Evolutionary conservation across 495 filamentous ascomycete genomes (phyloP).

Genomic region (Umbilicaria muhlenbergii): DNA sequence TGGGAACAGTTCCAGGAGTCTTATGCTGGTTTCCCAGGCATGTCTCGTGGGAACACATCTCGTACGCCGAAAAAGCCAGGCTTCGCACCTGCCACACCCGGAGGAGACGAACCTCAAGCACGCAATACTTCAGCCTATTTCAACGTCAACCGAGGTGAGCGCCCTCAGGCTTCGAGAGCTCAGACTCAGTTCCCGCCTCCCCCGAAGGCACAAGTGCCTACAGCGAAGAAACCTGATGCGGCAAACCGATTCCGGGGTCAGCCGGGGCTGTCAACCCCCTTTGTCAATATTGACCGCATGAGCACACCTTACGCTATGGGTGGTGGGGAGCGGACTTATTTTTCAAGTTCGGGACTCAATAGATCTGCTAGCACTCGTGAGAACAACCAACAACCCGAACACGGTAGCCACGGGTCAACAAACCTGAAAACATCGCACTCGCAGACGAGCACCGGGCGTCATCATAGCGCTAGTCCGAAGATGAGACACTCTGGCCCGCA

Average conservation of each 20-base stretch:
- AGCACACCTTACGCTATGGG: conserved; percentile 55
- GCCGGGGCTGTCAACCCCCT: conserved; percentile 3
- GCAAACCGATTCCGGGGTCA: conserved; percentile 1
- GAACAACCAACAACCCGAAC: not conserved
- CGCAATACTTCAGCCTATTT: conserved; percentile 34
- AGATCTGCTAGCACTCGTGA: conserved; percentile 31
- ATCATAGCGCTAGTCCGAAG: conserved; percentile 5
- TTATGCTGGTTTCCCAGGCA: conserved; percentile 12
- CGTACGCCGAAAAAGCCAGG: conserved; percentile 32
- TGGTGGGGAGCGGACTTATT: conserved; percentile 54
- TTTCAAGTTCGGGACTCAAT: conserved; percentile 27
- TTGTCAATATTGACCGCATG: conserved; percentile 27
- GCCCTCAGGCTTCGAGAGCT: conserved; percentile 16
- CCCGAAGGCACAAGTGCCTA: conserved; percentile 13
- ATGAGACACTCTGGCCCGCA: not conserved
- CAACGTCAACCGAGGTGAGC: conserved; percentile 24
- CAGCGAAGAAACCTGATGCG: conserved; percentile 5
- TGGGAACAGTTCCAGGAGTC: conserved; percentile 28
- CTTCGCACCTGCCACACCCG: conserved; percentile 36
- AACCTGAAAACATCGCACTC: too few relatives aligned
- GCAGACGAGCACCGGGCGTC: not conserved
- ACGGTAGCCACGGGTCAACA: too few relatives aligned
- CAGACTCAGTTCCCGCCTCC: conserved; percentile 8
- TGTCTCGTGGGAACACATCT: conserved; percentile 26
- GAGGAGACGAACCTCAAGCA: conserved; percentile 41